A percentile compares a stretch with the other conserved stretches of the same genome.
phyloP scores from a whole-genome alignment of 1,284 basidiomycete species.

The Pseudomicrostroma phylloplanum region DNA sequence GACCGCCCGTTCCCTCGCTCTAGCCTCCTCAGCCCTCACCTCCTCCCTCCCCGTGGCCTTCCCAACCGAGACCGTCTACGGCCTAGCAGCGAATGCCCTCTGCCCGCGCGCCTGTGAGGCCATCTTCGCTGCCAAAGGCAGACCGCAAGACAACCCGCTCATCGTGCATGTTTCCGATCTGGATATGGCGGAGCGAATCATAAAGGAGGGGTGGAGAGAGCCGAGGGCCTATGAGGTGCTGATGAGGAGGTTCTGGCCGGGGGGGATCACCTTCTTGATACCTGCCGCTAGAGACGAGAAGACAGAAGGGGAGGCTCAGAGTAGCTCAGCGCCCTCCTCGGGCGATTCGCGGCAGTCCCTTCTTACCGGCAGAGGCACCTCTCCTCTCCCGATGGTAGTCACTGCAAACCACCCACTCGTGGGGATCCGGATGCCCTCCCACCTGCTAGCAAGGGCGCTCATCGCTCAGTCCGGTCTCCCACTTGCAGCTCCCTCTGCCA shows the following conservation, averaged over 20 bases:
- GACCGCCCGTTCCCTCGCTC: slow-evolving; percentile 27
- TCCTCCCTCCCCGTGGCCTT: slow-evolving; percentile 64
- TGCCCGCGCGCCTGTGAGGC: slow-evolving; percentile 57
- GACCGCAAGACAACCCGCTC: slow-evolving; percentile 91
- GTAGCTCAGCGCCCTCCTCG: background rate
- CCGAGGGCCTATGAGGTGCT: slow-evolving; percentile 24
- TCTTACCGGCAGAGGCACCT: background rate
- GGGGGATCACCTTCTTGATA: slow-evolving; percentile 85
- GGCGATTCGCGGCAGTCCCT: background rate
- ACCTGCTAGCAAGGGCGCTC: slow-evolving; percentile 83
- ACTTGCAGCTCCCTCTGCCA: slow-evolving; percentile 90
- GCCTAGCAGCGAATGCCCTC: slow-evolving; percentile 80
- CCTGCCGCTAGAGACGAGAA: slow-evolving; percentile 53
- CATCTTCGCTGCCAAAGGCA: slow-evolving; percentile 84
- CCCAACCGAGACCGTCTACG: slow-evolving; percentile 97
- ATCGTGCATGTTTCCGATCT: slow-evolving; percentile 91
- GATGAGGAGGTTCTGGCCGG: slow-evolving; percentile 87
- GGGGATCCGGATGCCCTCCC: slow-evolving; percentile 86
- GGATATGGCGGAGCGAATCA: slow-evolving; percentile 66
- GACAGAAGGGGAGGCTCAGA: background rate
- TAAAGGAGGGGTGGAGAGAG: slow-evolving; percentile 25
- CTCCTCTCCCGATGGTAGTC: slow-evolving; percentile 30
- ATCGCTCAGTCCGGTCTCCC: slow-evolving; percentile 71
- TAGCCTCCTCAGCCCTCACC: slow-evolving; percentile 41
- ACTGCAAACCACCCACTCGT: slow-evolving; percentile 77